Base-by-base conservation (phyloP, 2,329 filamentous ascomycete species). In the Dothideomycetes sp. region DNA sequence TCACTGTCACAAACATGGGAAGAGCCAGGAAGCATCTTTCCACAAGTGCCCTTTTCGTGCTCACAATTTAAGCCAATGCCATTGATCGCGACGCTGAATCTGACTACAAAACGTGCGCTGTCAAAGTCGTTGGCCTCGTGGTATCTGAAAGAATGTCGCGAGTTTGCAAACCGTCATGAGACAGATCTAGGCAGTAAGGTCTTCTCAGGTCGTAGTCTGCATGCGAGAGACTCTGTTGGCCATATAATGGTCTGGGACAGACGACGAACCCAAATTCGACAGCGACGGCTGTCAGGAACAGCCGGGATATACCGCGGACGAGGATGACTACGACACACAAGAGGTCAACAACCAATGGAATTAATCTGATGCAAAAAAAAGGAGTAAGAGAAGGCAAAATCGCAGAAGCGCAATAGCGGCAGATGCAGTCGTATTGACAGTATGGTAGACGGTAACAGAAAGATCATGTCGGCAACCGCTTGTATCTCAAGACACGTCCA, bases 321-420 rank as follows among this genome's bases (percentile, higher is more conserved):
- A 34, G 31, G 31, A 34, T 34, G 31, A 34, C 31, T 34, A 34
- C 31, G 31, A 34, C 31, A 34, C 31, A 34, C 31, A 34, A 34
- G 31, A 34, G 31, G 31, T n/a, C 31, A 9, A 32, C 31, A 32
- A 32, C 31, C 31, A 14, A 32, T 32, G 31, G 10, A 12, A 32
- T 32, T 14, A 32, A 32, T 32, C 31, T 32, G 31, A 32, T 32
- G 31, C 31, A 32, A 32, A 32, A 11, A n/a, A 9, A 32, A 32
- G 31, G 31, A 32, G 11, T 14, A 32, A 32, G 31, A 32, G 31
- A 32, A 32, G 31, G 31, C 31, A 32, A 32, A 32, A 32, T 32
- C 31, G 31, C 31, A 32, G 31, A 32, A 32, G 31, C 31, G 10
- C 12, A 32, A 32, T 9, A 32, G 31, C 31, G 31, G 31, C 12